Evolutionary conservation across 192 early-diverging fungal genomes (phyloP).

Genomic region (Funneliformis mosseae): DNA sequence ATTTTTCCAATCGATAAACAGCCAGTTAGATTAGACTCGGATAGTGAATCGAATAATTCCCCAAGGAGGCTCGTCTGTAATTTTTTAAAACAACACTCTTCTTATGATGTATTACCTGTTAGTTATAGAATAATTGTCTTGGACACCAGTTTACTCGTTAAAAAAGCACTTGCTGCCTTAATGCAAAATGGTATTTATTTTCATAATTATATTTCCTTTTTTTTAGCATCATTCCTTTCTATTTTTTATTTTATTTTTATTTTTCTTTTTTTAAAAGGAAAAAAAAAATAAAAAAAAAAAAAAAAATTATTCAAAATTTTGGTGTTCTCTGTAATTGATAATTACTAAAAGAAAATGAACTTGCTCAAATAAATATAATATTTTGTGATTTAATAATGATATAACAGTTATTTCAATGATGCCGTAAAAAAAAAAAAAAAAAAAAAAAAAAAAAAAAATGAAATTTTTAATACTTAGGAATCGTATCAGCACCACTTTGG

Average conservation of each 20-base stretch:
- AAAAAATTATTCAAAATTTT: too few relatives aligned
- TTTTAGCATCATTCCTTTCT: neutral
- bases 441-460: neutral
- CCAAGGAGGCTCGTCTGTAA: constrained; percentile 35
- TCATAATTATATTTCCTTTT: neutral
- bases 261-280: too few relatives aligned
- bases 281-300: too few relatives aligned
- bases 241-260: too few relatives aligned
- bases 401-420: neutral
- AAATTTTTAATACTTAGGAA: constrained; percentile 56
- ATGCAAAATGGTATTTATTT: constrained; percentile 85
- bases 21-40: neutral
- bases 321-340: too few relatives aligned
- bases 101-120: constrained; percentile 90
- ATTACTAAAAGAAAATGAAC: neutral
- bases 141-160: constrained; percentile 86
- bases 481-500: constrained; percentile 94
- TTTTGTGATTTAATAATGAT: neutral
- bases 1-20: neutral
- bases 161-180: constrained; percentile 88
- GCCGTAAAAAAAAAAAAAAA: neutral
- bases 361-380: neutral
- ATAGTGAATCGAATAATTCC: constrained; percentile 23
- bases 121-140: constrained; percentile 90
- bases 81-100: constrained; percentile 81